Evolutionary conservation across 345 rosid species (phyloP), one percentile per base, ranked within the genome.

Genomic region (Turritis glabra): DNA sequence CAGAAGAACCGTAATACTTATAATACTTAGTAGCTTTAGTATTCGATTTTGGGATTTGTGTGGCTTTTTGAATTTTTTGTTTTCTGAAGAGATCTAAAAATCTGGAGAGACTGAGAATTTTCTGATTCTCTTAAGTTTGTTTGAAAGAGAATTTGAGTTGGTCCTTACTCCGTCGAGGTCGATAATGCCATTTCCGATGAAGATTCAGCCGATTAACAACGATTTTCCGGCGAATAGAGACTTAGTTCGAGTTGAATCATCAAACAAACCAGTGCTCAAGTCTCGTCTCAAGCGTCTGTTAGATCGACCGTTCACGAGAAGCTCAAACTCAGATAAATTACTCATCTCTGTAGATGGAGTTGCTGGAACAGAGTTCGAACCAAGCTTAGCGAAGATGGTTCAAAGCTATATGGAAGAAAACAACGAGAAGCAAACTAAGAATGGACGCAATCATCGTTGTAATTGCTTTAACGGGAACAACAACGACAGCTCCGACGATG

Each of bases 361-460:
- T 17, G 4, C n/a, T 1, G 79, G 67, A n/a, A 26, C 74, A 8
- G 97, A 88, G 73, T 88, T 94, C 51, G 98, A 91, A 81, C 97
- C 95, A 30, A 90, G 87, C 89, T 81, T 94, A 78, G 90, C 77
- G 18, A 94, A 89, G 80, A 85, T 94, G 98, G 96, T 93, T 12
- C 91, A 81, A 55, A 91, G 61, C 59, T 94, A 85, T 79, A 87
- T 94, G 30, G 98, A 94, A 64, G 96, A 88, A 65, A 81, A 73
- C 75, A 85, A 81, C 86, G 97, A 94, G 80, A 91, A 85, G 88
- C 92, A 80, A 56, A 73, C 75, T 1, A 86, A 81, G 73, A 81
- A 81, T 55, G 85, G 85, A 60, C 88, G 93, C 25, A 84, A 85
- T 59, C 88, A 37, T 59, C 77, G 98, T 82, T 87, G 96, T 82